Evolutionary conservation across 2,329 filamentous ascomycete species (phyloP), one percentile per base, ranked within the genome.

Genomic region (Botryotinia narcissicola): DNA sequence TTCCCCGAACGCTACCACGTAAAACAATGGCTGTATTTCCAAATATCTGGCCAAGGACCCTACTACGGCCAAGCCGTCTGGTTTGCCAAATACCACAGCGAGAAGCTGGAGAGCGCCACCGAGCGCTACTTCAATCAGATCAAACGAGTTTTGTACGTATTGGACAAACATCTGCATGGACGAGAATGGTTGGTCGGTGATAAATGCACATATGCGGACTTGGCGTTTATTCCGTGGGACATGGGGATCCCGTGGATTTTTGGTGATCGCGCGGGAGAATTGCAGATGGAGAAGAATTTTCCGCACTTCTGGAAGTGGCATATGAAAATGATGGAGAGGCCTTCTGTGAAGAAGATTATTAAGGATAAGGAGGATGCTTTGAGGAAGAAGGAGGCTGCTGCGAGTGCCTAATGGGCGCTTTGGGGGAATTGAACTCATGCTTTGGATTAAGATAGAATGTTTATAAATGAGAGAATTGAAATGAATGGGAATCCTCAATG

Each of bases 51-150:
- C 4, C 70, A 70, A 25, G 67, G 51, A 2, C 67, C 67, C 12
- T 70, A 35, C 9, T 70, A 25, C 54, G 37, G 51, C 2, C 51
- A 70, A 70, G 51, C 67, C 80, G 70, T 79, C 4, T 83, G 81
- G 81, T 83, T 82, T 73, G 48, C 42, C 14, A 76, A 76, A 8
- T 80, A 76, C 62, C 82, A 83, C 73, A 35, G 77, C 0, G 85
- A 86, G 77, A 81, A 84, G 73, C 12, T 87, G 10, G 79, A 80
- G 1, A 83, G 80, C 42, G 85, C 84, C 3, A 77, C 83, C 25
- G 80, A 83, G 18, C 79, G 85, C 18, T 87, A 87, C 77, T 74
- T 75, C 14, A 81, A 83, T 5, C 84, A 87, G 76, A 80, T 84
- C 1, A 73, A 62, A 42, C 64, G 74, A 6, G 74, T 79, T 4